Conservation (phyloP, 768 basidiomycete genomes). For the Lactarius deliciosus region DNA sequence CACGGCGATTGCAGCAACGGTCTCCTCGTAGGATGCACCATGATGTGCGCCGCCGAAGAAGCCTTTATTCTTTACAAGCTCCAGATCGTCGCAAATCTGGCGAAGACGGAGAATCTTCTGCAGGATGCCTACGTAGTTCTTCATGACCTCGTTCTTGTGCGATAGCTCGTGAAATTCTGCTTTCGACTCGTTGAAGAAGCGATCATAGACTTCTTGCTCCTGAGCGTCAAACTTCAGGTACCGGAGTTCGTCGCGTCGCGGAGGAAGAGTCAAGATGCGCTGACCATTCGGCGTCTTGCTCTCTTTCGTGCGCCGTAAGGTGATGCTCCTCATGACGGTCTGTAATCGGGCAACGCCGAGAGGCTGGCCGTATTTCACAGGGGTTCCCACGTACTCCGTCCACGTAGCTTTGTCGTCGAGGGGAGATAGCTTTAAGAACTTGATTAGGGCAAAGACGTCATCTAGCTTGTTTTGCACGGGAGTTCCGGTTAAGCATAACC, state of each 20-base stretch:
- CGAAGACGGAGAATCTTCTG: conserved; percentile 95
- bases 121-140: conserved; percentile 96
- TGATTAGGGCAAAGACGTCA: conserved; percentile 95
- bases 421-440: conserved; percentile 88
- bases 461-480: conserved; percentile 99
- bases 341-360: conserved; percentile 92
- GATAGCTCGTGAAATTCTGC: conserved; percentile 87
- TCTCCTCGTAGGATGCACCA: conserved; percentile 71
- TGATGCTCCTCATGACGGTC: conserved; percentile 95
- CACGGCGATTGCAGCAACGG: conserved; percentile 67
- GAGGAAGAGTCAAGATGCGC: conserved; percentile 83
- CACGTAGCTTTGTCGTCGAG: conserved; percentile 92
- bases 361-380: conserved; percentile 88
- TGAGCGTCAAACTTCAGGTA: conserved; percentile 79
- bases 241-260: conserved; percentile 85
- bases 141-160: conserved; percentile 90
- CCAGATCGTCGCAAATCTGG: conserved; percentile 97
- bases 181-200: conserved; percentile 86
- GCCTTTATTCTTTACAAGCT: conserved; percentile 77
- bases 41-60: conserved; percentile 42
- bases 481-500: conserved; percentile 94
- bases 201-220: conserved; percentile 85
- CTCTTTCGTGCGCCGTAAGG: conserved; percentile 95
- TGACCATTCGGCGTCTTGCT: conserved; percentile 77
- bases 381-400: conserved; percentile 90